Percentiles rank a stretch among this genome's conserved stretches.
Conservation (phyloP, 805 yeast genomes). For the Wickerhamiella slavikovae region DNA sequence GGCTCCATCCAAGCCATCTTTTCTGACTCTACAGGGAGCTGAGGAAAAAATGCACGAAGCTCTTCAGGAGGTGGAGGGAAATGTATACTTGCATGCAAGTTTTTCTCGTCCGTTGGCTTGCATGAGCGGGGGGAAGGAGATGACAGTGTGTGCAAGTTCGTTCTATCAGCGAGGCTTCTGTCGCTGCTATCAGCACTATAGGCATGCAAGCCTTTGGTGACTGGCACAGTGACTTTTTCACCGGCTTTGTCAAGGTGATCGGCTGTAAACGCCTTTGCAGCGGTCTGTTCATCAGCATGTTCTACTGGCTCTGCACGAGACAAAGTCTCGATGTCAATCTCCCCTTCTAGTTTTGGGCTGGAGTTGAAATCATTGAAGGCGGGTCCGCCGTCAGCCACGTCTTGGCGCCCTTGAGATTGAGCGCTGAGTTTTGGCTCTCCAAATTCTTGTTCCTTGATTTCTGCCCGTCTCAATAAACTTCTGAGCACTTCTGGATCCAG, state of each 20-base stretch:
- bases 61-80: conserved; percentile 42
- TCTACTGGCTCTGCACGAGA: neutral
- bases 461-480: conserved; percentile 21
- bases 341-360: neutral
- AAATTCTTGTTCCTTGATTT: conserved; percentile 22
- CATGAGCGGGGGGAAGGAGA: neutral
- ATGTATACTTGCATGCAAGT: conserved; percentile 17
- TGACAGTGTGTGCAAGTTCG: neutral
- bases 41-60: conserved; percentile 71
- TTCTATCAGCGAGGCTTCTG: too few relatives aligned
- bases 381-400: neutral
- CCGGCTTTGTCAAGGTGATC: neutral
- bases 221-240: neutral
- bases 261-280: neutral
- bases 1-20: conserved; percentile 87
- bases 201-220: too few relatives aligned
- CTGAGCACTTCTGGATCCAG: conserved; percentile 51
- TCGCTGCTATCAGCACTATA: neutral
- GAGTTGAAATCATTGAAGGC: neutral
- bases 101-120: too few relatives aligned
- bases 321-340: neutral
- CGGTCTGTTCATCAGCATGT: neutral
- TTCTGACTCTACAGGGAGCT: conserved; percentile 61
- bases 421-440: neutral
- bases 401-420: too few relatives aligned